Evolutionary conservation across 805 yeast species (phyloP), one percentile per base, ranked within the genome.

Genomic region (Yarrowia porcina): DNA sequence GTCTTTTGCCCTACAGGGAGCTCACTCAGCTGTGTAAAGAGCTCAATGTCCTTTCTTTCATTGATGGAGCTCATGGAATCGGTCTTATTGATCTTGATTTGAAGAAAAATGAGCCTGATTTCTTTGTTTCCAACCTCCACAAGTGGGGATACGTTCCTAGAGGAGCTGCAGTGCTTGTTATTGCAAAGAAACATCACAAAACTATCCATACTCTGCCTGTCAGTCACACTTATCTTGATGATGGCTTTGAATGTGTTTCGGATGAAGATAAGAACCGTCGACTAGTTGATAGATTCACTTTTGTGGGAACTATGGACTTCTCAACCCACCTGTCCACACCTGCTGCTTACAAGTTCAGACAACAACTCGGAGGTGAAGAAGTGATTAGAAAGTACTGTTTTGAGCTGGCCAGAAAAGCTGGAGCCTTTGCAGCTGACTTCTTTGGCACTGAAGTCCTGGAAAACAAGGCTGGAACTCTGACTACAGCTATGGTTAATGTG

Each of bases 31-130:
- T 82, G 35, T 83, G 90, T 65, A 70, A 73, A 13, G 71, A 80
- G 54, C 72, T 81, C 52, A 70, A 73, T 13, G 81, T 82, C 3
- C 65, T 84, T 45, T 82, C 89, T 2, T 72, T 85, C 41, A 79
- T 88, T 25, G 93, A 88, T 70, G 93, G 88, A 13, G 93, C 92
- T 4, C 93, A 88, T 69, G 81, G 83, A 0, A 76, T 83, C 35
- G 93, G 93, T 0, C 64, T 71, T 21, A 41, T 68, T 3, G 70
- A 69, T 4, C 61, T 74, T 11, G 56, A 67, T 21, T 44, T 74
- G 47, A 47, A 64, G 7, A 13, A 49, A 1, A 66, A 68, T 1
- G 72, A 79, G 61, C 89, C 90, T 0, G 90, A 86, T 67, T 87
- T 85, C 70, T 81, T 78, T 69, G 76, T 80, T 23, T 73, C 86